Evolutionary conservation across 768 basidiomycete genomes (phyloP), one percentile per base, ranked within the genome.

Genomic region (Suillus subalutaceus): DNA sequence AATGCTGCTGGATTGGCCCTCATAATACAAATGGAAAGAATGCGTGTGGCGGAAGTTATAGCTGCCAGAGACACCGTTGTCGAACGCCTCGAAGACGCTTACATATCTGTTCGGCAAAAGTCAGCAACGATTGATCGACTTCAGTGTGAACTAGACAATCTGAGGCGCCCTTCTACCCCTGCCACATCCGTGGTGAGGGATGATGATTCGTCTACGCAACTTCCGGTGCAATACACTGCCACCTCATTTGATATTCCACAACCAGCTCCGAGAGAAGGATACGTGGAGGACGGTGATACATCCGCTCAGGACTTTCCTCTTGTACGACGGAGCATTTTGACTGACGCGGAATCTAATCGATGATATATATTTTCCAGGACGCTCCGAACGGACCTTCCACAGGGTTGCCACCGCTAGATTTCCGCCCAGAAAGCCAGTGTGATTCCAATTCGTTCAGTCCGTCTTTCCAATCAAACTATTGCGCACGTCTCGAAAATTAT

Each of bases 11-110:
- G 88, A 67, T 80, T 86, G 72, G 82, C 86, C 13, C 75, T 89
- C 35, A 84, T 86, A 65, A 77, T 88, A 23, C 83, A 87, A 67
- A 75, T 83, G 41, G 87, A 89, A 68, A 81, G 80, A 48, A 64
- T 83, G 59, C 83, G 83, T 58, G 83, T 87, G 1, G 75, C 74
- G 26, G 89, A 91, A 70, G 88, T 87, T 2, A 73, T 88, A 62
- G 79, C 77, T 35, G 90, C 90, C 38, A 86, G 90, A 48, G 90
- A 92, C 71, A 83, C 81, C 38, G 85, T 83, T 18, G 84, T 90
- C 2, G 76, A 83, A 50, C 85, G 85, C 38, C 82, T 92, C 15
- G 80, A 84, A 40, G 83, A 86, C 56, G 88, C 88, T 12, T 89
- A 87, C 71, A 73, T 78, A 16, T 86, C 87, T 0, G 78, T 91